phyloP scores from a whole-genome alignment of 1,284 basidiomycete genomes.

The Trametes versicolor region DNA sequence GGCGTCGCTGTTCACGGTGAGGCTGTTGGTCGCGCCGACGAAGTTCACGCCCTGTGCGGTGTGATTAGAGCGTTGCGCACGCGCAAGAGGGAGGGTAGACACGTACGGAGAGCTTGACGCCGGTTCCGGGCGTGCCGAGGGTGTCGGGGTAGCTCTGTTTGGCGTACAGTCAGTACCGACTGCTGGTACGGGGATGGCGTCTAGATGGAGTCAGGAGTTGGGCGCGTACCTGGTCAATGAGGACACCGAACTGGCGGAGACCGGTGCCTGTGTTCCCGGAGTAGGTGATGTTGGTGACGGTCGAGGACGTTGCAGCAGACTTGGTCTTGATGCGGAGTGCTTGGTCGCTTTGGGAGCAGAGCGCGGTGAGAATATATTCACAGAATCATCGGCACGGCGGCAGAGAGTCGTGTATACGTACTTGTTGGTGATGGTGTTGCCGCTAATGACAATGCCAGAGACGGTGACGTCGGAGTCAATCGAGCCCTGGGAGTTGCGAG shows the following conservation, averaged over 20 bases:
- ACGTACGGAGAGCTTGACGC: conserved; percentile 44
- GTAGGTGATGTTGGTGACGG: conserved; percentile 51
- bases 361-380: not conserved
- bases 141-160: conserved; percentile 49
- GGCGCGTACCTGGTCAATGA: conserved; percentile 51
- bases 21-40: conserved; percentile 39
- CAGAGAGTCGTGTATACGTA: conserved; percentile 21
- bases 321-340: conserved; percentile 54
- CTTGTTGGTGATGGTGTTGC: conserved; percentile 53
- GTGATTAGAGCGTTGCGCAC: too few species aligned
- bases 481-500: conserved; percentile 52
- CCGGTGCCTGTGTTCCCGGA: conserved; percentile 44
- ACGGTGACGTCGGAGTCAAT: conserved; percentile 57
- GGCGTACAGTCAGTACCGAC: not conserved
- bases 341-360: conserved; percentile 44
- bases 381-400: not conserved
- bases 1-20: conserved; percentile 42
- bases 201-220: not conserved
- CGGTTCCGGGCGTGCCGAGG: conserved; percentile 49
- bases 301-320: conserved; percentile 44
- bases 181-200: not conserved
- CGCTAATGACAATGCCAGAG: conserved; percentile 54
- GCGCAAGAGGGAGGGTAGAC: too few species aligned
- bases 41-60: conserved; percentile 43
- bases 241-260: conserved; percentile 47